These are phyloP conservation scores for Thermothelomyces thermophilus DNA, from an alignment of 2,329 filamentous ascomycete species.

Conservation along the genomic window DNA sequence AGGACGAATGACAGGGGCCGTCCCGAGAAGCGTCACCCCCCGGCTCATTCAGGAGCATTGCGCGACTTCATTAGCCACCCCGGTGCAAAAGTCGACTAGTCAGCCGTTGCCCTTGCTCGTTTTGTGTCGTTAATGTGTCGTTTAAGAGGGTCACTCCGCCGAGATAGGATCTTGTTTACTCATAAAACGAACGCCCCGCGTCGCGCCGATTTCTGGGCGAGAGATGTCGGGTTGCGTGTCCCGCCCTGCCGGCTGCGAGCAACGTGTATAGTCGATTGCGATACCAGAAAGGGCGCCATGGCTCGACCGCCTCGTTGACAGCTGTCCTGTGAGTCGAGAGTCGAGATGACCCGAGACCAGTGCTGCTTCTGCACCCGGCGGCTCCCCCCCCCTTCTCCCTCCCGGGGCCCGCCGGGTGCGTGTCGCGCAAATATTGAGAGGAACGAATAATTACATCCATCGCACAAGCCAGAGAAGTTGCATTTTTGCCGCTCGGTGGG, in stretches of 20 bases:
- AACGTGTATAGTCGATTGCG: background rate
- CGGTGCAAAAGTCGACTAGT: background rate
- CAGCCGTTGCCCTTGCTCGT: too few relatives aligned
- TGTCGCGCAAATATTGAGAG: background rate
- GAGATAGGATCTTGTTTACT: too few relatives aligned
- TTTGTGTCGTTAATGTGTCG: too few relatives aligned
- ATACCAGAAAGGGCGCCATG: background rate
- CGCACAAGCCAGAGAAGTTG: background rate
- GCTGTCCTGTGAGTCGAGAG: background rate
- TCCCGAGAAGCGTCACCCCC: background rate
- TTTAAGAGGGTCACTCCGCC: too few relatives aligned
- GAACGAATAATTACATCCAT: too few relatives aligned
- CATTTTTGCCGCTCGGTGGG: too few relatives aligned
- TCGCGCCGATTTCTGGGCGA: too few relatives aligned
- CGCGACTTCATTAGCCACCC: background rate
- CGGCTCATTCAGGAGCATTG: background rate
- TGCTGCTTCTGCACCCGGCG: background rate
- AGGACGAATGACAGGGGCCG: background rate
- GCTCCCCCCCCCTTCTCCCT: too few relatives aligned
- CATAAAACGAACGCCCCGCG: too few relatives aligned
- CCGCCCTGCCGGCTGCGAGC: background rate
- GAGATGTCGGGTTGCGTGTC: background rate
- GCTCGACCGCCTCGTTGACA: constrained; percentile 2
- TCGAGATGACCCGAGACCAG: background rate
- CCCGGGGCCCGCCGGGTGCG: too few relatives aligned